Conservation (phyloP, 495 filamentous ascomycete species). For the Podospora pseudocomata region DNA sequence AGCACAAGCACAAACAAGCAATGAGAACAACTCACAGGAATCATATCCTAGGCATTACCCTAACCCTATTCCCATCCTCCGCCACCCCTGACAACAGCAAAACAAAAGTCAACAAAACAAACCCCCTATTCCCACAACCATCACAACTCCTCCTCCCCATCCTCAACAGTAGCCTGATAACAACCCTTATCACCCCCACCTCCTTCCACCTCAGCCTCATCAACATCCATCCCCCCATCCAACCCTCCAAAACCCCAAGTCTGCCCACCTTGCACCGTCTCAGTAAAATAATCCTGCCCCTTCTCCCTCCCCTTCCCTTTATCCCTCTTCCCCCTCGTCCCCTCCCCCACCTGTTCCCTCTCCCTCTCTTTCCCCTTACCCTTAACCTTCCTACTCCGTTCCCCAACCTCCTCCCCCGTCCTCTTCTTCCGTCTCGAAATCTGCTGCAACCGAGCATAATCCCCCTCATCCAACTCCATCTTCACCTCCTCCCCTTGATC, state of each 20-base stretch:
- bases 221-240: slow-evolving; percentile 1
- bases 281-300: neutral
- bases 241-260: neutral
- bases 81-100: neutral
- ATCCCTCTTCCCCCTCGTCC: neutral
- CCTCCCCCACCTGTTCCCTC: neutral
- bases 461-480: neutral
- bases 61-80: neutral
- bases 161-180: neutral
- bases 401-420: neutral
- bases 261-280: neutral
- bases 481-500: neutral
- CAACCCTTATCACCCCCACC: neutral
- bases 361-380: neutral
- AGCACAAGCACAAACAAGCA: neutral
- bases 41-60: neutral
- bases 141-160: neutral
- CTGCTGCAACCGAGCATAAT: neutral
- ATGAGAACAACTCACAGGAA: neutral
- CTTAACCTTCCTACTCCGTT: neutral
- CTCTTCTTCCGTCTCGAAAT: neutral
- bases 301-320: neutral
- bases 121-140: neutral
- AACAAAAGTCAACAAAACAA: neutral
- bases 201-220: neutral